Conservation (phyloP, 2,329 filamentous ascomycete species). For the Pseudocercospora macadamiae region DNA sequence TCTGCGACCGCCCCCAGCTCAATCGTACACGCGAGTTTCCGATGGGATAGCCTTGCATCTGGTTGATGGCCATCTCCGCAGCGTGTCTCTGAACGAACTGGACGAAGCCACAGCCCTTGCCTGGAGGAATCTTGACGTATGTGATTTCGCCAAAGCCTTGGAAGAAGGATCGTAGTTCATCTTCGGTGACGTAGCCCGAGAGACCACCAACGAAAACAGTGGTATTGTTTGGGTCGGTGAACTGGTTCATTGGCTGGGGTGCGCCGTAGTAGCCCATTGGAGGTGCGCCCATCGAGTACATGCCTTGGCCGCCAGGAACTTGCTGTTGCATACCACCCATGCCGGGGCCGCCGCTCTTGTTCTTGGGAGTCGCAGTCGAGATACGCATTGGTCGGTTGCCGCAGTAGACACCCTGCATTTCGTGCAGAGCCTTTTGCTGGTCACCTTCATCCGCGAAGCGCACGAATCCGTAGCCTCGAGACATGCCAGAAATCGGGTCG, state of each 20-base stretch:
- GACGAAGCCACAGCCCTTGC: slow-evolving; percentile 98
- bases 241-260: slow-evolving; percentile 94
- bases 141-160: slow-evolving; percentile 99
- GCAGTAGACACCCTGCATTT: slow-evolving; percentile 99
- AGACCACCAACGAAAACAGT: slow-evolving; percentile 97
- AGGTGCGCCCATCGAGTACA: slow-evolving; percentile 72
- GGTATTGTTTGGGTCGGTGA: slow-evolving; percentile 99
- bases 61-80: slow-evolving; percentile 99
- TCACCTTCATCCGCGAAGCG: slow-evolving; percentile 95
- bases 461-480: slow-evolving; percentile 95
- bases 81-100: slow-evolving; percentile 99
- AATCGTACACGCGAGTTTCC: slow-evolving; percentile 97
- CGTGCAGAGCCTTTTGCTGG: slow-evolving; percentile 90
- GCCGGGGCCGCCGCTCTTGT: slow-evolving; percentile 60
- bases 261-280: slow-evolving; percentile 69
- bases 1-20: slow-evolving; percentile 97
- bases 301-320: slow-evolving; percentile 58
- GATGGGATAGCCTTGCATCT: slow-evolving; percentile 99
- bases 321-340: slow-evolving; percentile 64
- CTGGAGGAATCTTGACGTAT: slow-evolving; percentile 98
- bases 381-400: slow-evolving; percentile 99
- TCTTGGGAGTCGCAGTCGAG: slow-evolving; percentile 96
- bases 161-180: slow-evolving; percentile 99
- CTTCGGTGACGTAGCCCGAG: slow-evolving; percentile 97
- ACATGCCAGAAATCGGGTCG: slow-evolving; percentile 96